A percentile compares a stretch with the other conserved stretches of the same genome.
These are phyloP conservation scores for Rauvolfia tetraphylla DNA, from an alignment of 257 asterid genomes.

Conservation along the genomic window DNA sequence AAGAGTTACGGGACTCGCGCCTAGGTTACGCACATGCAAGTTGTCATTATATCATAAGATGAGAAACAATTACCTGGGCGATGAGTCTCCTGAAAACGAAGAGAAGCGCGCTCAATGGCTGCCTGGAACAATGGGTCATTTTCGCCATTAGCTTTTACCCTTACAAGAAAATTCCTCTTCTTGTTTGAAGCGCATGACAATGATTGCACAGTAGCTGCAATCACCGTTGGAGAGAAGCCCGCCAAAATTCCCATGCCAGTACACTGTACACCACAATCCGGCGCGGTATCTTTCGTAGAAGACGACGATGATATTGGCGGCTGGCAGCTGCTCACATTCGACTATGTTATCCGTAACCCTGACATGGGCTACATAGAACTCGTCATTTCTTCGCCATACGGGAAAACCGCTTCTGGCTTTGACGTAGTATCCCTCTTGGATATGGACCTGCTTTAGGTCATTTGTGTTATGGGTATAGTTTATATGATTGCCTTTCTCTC, in stretches of 20 bases:
- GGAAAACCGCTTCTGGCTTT: too few relatives aligned
- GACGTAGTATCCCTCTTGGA: too few relatives aligned
- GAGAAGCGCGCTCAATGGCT: conserved; percentile 52
- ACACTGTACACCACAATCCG: too few relatives aligned
- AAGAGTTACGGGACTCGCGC: background rate
- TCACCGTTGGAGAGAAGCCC: conserved; percentile 13
- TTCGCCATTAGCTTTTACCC: conserved; percentile 24
- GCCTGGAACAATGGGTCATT: conserved; percentile 30
- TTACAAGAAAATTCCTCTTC: conserved; percentile 12
- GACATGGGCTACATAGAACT: too few relatives aligned
- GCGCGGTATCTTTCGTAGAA: background rate
- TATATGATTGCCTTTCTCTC: too few relatives aligned
- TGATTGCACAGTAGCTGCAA: conserved; percentile 15
- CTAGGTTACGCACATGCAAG: background rate
- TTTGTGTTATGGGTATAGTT: too few relatives aligned
- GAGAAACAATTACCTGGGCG: conserved; percentile 45
- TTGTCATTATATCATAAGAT: background rate
- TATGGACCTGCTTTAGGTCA: too few relatives aligned
- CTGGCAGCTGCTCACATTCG: too few relatives aligned
- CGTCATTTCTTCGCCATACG: too few relatives aligned
- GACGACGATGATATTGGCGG: background rate
- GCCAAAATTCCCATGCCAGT: conserved; percentile 26
- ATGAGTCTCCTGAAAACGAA: conserved; percentile 63
- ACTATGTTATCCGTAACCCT: too few relatives aligned
- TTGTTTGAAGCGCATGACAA: conserved; percentile 16